Evolutionary conservation across 2,329 filamentous ascomycete species (phyloP), one percentile per base, ranked within the genome.

Genomic region (Fusarium sp.): DNA sequence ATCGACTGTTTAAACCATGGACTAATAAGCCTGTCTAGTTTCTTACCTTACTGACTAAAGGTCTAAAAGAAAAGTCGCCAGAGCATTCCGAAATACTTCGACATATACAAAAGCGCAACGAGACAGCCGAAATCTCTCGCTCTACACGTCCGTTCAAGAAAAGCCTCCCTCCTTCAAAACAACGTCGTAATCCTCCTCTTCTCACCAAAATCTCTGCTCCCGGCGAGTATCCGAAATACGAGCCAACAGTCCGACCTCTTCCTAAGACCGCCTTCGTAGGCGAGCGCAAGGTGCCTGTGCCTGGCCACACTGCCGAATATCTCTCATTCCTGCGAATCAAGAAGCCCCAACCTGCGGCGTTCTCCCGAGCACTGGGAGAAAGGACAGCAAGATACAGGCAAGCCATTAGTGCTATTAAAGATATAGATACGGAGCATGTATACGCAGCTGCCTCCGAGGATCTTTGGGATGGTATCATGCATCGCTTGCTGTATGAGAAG

Each of bases 291-390:
- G 82, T 92, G 4, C 92, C 92, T 1, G 79, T 80, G 2, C 74
- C 93, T 2, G 76, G 75, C 37, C 80, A 85, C 33, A 83, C 85
- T 6, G 83, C 88, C 4, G 81, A 83, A 40, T 83, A 83, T 28
- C 78, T 89, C 26, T 87, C 91, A 1, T 91, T 94, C 72, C 77
- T 95, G 30, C 87, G 92, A 36, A 78, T 90, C 44, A 84, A 81
- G 65, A 92, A 91, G 76, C 89, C 89, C 6, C 90, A 94, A 76
- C 85, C 89, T 3, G 74, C 76, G 1, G 78, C 79, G n/a, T 77
- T 94, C 20, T 85, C 83, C n/a, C 80, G 85, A 10, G 83, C 90
- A 16, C 72, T 94, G 3, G 80, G 82, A 11, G 80, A 86, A 50
- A 87, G 86, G 71, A 76, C 85, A 18, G 63, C 74, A 6, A 75